Evolutionary conservation across 805 yeast species (phyloP), one percentile per base, ranked within the genome.

Genomic region (Sungouiella thailandica): DNA sequence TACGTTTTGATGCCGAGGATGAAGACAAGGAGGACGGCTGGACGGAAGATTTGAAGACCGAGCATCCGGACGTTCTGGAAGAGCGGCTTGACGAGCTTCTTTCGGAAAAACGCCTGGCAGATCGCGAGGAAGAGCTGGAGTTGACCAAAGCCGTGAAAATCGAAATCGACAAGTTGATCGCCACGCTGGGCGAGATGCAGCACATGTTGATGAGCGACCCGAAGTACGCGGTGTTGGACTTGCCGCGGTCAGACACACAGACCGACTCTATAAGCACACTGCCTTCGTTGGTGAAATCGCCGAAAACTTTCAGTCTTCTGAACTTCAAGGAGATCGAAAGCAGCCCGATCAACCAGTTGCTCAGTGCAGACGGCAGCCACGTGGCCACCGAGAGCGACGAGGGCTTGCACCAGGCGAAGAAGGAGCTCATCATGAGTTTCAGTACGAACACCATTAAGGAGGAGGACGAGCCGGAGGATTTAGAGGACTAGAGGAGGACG

Each of bases 1-100:
- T 71, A 37, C 59, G 77, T 39, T 62, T 58, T 33, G 70, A 68
- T 35, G 52, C 64, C 38, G 67, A 65, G 38, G 58, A 50, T 25
- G 58, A 55, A 32, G 62, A 60, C 38, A 36, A 28, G 10, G 30
- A 36, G 28, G 31, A 24, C 5, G 9, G 9, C 11, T 37, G 41
- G 45, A 17, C 25, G n/a, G 34, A 28, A 10, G 42, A 42, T 7
- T 31, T 40, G 6, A 25, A 18, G 11, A 23, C 25, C 17, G 32
- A 22, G 12, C 40, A 34, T 31, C 20, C 26, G 34, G 18, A 12
- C 34, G 22, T 13, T 28, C 12, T 17, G 12, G 24, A 24, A n/a
- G 25, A 23, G 23, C 10, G 31, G 22, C 23, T n/a, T 26, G 39
- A 35, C 13, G 20, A 15, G 20, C 39, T 34, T 20, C 31, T 33